Evolutionary conservation across 768 basidiomycete genomes (phyloP).

Genomic region (Mycena sanguinolenta): DNA sequence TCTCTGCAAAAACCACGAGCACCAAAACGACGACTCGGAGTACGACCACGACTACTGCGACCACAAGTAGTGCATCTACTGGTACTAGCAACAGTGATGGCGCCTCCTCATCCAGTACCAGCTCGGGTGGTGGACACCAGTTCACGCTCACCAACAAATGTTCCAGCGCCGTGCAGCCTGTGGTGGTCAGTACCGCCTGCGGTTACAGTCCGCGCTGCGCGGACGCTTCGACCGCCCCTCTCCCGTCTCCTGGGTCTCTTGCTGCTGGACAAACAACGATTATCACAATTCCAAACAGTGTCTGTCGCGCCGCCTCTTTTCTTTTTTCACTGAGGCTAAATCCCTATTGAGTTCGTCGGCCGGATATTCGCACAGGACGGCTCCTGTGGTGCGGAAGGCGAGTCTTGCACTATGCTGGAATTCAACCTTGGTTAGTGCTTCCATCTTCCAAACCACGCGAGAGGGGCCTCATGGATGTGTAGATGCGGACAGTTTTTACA

Average conservation of each 20-base stretch:
- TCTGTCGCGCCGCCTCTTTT: neutral
- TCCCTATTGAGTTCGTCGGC: slow-evolving; percentile 22
- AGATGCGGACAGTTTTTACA: slow-evolving; percentile 36
- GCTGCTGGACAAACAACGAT: slow-evolving; percentile 23
- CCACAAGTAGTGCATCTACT: slow-evolving; percentile 2
- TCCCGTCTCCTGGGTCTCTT: slow-evolving; percentile 22
- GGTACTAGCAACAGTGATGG: neutral
- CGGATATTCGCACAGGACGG: slow-evolving; percentile 29
- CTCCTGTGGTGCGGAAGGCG: slow-evolving; percentile 24
- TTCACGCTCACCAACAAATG: slow-evolving; percentile 33
- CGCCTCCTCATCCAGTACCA: slow-evolving; percentile 10
- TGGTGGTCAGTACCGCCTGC: slow-evolving; percentile 35
- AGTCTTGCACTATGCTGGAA: slow-evolving; percentile 33
- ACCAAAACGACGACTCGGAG: slow-evolving; percentile 5
- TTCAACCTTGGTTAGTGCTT: slow-evolving; percentile 30
- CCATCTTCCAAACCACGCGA: too few species aligned
- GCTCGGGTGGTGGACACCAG: slow-evolving; percentile 24
- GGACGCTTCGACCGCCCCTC: slow-evolving; percentile 19
- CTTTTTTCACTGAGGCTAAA: neutral
- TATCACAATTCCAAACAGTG: slow-evolving; percentile 19
- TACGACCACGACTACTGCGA: neutral
- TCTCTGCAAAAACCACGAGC: neutral
- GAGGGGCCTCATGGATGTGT: neutral
- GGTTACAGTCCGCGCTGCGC: slow-evolving; percentile 32
- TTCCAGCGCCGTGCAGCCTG: slow-evolving; percentile 25